Evolutionary conservation across 768 basidiomycete genomes (phyloP).

Genomic region (Crucibulum laeve): DNA sequence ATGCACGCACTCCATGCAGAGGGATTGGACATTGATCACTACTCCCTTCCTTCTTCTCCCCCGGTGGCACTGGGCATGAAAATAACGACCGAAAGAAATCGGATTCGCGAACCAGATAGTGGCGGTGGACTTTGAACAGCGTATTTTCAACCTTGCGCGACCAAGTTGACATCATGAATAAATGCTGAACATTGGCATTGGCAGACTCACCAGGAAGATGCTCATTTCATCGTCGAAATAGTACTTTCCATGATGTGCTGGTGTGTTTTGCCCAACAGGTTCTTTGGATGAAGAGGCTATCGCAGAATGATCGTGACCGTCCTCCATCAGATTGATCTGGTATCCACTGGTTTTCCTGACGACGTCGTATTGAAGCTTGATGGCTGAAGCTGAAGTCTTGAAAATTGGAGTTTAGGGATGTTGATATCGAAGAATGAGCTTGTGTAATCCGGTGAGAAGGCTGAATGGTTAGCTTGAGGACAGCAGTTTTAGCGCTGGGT

Average conservation of each 20-base stretch:
- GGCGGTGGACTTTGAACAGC: slow-evolving; percentile 36
- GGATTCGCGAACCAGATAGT: slow-evolving; percentile 33
- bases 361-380: no score
- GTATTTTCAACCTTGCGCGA: slow-evolving; percentile 27
- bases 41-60: slow-evolving; percentile 23
- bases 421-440: no score
- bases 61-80: slow-evolving; percentile 10
- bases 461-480: no score
- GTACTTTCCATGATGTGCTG: slow-evolving; percentile 8
- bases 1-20: slow-evolving; percentile 23
- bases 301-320: no score
- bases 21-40: slow-evolving; percentile 26
- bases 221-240: slow-evolving; percentile 15
- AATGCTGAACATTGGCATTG: not conserved
- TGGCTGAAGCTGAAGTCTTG: no score
- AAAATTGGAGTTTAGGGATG: no score
- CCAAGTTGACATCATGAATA: not conserved
- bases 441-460: no score
- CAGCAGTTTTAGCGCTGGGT: no score
- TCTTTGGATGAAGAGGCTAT: slow-evolving; percentile 8
- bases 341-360: no score
- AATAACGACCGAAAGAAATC: slow-evolving; percentile 34
- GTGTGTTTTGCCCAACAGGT: not conserved
- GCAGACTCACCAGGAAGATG: slow-evolving; percentile 13
- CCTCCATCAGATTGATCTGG: no score